phyloP scores from a whole-genome alignment of 2,329 filamentous ascomycete genomes.

The Xylariaceae sp. region DNA sequence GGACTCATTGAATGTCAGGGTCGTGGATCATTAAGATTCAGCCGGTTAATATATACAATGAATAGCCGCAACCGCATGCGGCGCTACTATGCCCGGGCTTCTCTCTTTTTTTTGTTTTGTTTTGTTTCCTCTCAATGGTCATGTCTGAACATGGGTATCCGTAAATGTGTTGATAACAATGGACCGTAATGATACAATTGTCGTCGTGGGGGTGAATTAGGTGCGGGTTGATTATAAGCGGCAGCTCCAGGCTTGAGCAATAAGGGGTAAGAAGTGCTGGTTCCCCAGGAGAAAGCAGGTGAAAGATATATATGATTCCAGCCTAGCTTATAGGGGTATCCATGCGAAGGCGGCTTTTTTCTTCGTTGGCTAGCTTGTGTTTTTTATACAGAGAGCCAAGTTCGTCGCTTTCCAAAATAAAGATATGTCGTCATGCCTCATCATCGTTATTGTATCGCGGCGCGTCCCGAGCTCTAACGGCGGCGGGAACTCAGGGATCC shows the following conservation, averaged over 20 bases:
- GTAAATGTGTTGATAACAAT: too few species aligned
- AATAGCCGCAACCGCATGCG: not conserved
- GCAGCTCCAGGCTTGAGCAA: too few species aligned
- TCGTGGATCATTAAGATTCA: not conserved
- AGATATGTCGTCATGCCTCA: slow-evolving; percentile 11
- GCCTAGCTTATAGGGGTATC: slow-evolving; percentile 6
- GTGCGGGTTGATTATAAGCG: too few species aligned
- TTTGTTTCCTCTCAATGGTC: not conserved
- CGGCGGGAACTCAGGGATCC: slow-evolving; percentile 32
- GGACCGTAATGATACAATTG: too few species aligned
- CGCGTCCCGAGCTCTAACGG: slow-evolving; percentile 4
- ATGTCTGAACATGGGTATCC: not conserved
- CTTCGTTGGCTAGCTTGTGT: slow-evolving; percentile 2
- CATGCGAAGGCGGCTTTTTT: not conserved
- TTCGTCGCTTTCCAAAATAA: slow-evolving; percentile 7
- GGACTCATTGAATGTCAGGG: not conserved
- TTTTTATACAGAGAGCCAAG: not conserved
- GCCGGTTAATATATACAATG: not conserved
- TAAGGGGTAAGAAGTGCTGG: too few species aligned
- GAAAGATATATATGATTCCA: not conserved
- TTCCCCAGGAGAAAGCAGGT: too few species aligned
- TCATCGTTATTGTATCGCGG: slow-evolving; percentile 13
- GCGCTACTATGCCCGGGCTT: not conserved
- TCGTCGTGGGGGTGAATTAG: too few species aligned
- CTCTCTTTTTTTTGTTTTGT: not conserved